phyloP scores from a whole-genome alignment of 352 stramenopile species.

The Phytophthora syringae region DNA sequence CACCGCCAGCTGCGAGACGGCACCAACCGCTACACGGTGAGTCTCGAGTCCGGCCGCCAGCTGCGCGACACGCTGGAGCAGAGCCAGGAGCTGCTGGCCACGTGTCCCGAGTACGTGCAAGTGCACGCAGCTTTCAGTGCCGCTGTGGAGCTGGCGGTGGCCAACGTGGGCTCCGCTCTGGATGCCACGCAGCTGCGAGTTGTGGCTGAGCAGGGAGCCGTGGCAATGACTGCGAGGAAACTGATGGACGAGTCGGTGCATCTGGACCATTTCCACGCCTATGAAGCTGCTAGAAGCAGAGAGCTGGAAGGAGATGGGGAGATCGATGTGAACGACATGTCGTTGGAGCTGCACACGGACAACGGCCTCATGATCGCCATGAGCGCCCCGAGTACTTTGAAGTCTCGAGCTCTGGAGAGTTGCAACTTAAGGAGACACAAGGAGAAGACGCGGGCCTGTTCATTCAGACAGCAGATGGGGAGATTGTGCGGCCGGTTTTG shows the following conservation, averaged over 20 bases:
- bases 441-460: conserved; percentile 68
- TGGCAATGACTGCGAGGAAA: conserved; percentile 56
- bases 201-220: conserved; percentile 32
- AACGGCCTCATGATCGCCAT: conserved; percentile 81
- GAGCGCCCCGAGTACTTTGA: conserved; percentile 78
- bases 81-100: conserved; percentile 46
- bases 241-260: conserved; percentile 75
- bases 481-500: conserved; percentile 68
- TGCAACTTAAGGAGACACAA: conserved; percentile 53
- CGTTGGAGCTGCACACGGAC: conserved; percentile 80
- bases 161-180: conserved; percentile 59
- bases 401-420: conserved; percentile 45
- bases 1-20: conserved; percentile 71
- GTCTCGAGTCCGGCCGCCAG: conserved; percentile 58
- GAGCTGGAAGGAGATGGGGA: conserved; percentile 4
- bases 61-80: conserved; percentile 38
- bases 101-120: conserved; percentile 64
- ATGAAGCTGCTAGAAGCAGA: conserved; percentile 44
- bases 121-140: conserved; percentile 65
- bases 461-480: conserved; percentile 60
- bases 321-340: conserved; percentile 49
- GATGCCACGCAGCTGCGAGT: conserved; percentile 68
- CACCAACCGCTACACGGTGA: conserved; percentile 81
- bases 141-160: conserved; percentile 59
- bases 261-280: conserved; percentile 85